A percentile compares a stretch with the other conserved stretches of the same genome.
These are phyloP conservation scores for Kalanchoe fedtschenkoi DNA, from an alignment of 164 flowering plant genomes.

Conservation along the genomic window DNA sequence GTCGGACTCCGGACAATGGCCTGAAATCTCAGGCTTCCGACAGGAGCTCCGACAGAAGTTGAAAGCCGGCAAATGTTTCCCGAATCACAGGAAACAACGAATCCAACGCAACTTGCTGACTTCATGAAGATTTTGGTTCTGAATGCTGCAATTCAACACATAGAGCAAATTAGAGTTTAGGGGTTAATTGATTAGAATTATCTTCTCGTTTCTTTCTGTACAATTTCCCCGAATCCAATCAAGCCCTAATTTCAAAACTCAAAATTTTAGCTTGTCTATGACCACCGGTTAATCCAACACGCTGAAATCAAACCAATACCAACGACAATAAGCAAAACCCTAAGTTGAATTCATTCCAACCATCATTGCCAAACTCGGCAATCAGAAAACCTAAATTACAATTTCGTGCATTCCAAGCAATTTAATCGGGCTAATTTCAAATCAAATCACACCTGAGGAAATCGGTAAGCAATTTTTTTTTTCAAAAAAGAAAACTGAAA, in stretches of 20 bases:
- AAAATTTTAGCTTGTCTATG: too few species aligned
- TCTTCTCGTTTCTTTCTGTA: too few species aligned
- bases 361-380: too few species aligned
- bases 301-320: background rate
- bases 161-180: too few species aligned
- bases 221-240: background rate
- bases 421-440: too few species aligned
- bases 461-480: too few species aligned
- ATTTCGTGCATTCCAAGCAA: background rate
- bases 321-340: background rate
- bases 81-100: slow-evolving; percentile 69
- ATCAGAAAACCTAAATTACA: background rate
- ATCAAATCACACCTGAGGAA: too few species aligned
- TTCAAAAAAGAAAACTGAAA: background rate
- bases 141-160: slow-evolving; percentile 28
- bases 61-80: slow-evolving; percentile 66
- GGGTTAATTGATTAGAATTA: too few species aligned
- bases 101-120: slow-evolving; percentile 50
- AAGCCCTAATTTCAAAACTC: background rate
- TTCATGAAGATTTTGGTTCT: slow-evolving; percentile 61
- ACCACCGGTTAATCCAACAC: background rate
- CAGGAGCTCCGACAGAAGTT: slow-evolving; percentile 50
- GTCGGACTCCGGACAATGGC: slow-evolving; percentile 46
- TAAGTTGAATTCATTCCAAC: too few species aligned
- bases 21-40: slow-evolving; percentile 51